Base-by-base conservation (phyloP, 1,284 basidiomycete genomes). In the Cerioporus squamosus region DNA sequence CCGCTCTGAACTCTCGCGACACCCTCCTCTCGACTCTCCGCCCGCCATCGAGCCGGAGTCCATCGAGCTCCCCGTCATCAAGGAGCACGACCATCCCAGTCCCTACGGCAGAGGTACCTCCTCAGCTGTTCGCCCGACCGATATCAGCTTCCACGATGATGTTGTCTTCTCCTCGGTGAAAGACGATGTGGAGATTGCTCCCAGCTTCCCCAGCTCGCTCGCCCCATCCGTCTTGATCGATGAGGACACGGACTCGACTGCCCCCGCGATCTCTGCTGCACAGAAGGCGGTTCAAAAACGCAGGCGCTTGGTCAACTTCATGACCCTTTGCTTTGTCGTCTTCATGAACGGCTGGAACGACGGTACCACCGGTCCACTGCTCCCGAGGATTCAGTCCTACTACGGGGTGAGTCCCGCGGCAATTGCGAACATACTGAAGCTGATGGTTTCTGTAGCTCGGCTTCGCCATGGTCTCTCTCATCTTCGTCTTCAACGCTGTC, bases 261-360 rank as follows among this genome's bases (percentile, higher is more conserved):
- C 57, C 2, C 62, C 65, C 22, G 62, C 57, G 15, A 54, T 66
- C n/a, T 64, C 66, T 26, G 46, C 62, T 20, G 61, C 61, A 18
- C 63, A 66, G 40, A 63, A 62, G 57, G 56, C 61, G 15, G 44
- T 45, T 5, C 40, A 64, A 20, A 40, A 45, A 24, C 58, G 62
- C n/a, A 53, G 38, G 51, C 31, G 33, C 26, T 24, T 44, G 24
- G 9, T 79, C 24, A 77, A 79, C 51, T 78, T 79, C 59, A 65
- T 68, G 2, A 62, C 75, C 0, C 66, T 81, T 17, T 79, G 76
- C 62, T 79, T 71, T 66, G 65, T 70, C n/a, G 57, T 80, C 17
- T 80, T 81, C 59, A 60, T 85, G 14, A 73, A 76, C 2, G 86
- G 86, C 6, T 87, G 85, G 84, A 87, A 86, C 67, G 86, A 87